Percentiles rank a stretch among this genome's conserved stretches.
Conservation (phyloP, 306 rosid species). For the Cercis canadensis region DNA sequence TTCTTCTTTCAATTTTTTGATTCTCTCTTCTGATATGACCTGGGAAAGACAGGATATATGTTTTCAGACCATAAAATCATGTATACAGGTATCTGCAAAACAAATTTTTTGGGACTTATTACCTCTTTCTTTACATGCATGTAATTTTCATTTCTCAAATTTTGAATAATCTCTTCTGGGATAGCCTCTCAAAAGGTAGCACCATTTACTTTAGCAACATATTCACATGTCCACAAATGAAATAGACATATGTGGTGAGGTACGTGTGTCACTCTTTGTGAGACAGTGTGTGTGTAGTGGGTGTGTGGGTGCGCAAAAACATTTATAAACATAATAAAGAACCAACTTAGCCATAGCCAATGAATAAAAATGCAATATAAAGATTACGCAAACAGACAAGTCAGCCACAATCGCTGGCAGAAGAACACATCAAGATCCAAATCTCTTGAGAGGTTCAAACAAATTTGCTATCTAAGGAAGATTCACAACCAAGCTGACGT, state of each 20-base stretch:
- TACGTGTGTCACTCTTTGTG: not conserved
- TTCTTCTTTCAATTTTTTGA: conserved; percentile 50
- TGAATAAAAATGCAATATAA: not conserved
- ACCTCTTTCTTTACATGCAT: conserved; percentile 48
- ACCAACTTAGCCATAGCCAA: conserved; percentile 4
- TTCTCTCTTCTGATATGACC: conserved; percentile 52
- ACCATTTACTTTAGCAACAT: conserved; percentile 23
- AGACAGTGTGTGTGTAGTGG: not conserved
- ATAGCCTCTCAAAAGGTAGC: conserved; percentile 41
- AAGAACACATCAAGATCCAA: not conserved
- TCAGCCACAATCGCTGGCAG: not conserved
- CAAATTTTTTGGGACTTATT: conserved; percentile 6
- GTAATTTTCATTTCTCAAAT: conserved; percentile 45
- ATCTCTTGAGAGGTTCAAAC: not conserved
- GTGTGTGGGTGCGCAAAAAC: no score
- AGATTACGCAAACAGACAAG: not conserved
- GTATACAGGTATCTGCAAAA: not conserved
- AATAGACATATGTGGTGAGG: not conserved
- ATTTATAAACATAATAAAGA: not conserved
- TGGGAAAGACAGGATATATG: conserved; percentile 31
- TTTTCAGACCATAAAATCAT: conserved; percentile 4
- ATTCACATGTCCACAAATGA: conserved; percentile 20
- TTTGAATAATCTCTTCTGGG: conserved; percentile 41
- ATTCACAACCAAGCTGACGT: not conserved
- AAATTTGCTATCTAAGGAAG: not conserved